Conservation (phyloP, 768 basidiomycete species). For the Termitomyces sp. region DNA sequence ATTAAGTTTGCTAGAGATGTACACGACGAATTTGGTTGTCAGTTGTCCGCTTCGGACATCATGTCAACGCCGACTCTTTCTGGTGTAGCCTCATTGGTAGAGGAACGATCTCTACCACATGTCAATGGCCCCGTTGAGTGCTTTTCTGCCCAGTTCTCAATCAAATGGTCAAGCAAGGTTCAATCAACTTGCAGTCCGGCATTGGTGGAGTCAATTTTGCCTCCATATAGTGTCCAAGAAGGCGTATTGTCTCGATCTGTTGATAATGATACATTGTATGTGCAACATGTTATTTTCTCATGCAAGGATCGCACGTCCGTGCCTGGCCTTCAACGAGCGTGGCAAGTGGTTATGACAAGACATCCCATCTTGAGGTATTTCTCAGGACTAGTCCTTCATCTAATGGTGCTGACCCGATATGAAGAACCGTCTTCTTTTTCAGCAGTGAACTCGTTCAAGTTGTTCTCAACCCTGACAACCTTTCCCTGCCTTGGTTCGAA, state of each 20-base stretch:
- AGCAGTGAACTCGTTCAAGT: constrained; percentile 22
- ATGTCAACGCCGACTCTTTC: constrained; percentile 23
- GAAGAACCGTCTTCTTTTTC: constrained; percentile 27
- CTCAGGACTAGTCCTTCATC: background rate
- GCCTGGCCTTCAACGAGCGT: constrained; percentile 22
- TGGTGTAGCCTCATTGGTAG: constrained; percentile 16
- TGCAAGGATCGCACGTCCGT: constrained; percentile 18
- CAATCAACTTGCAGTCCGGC: constrained; percentile 8
- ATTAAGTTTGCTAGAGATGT: constrained; percentile 22
- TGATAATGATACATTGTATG: constrained; percentile 30
- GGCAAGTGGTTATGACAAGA: constrained; percentile 22
- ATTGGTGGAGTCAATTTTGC: constrained; percentile 25
- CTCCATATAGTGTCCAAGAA: constrained; percentile 41
- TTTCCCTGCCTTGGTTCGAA: constrained; percentile 15
- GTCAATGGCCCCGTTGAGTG: background rate
- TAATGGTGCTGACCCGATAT: background rate
- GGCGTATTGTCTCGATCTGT: constrained; percentile 38
- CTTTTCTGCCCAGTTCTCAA: constrained; percentile 10
- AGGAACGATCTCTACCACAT: background rate
- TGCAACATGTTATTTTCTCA: constrained; percentile 36
- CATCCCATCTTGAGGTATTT: constrained; percentile 24
- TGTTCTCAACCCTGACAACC: constrained; percentile 14
- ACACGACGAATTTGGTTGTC: constrained; percentile 14
- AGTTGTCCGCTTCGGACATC: constrained; percentile 20
- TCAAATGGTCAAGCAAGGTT: constrained; percentile 11